A percentile compares a stretch with the other conserved stretches of the same genome.
These are phyloP conservation scores for Rhodosporidiobolus sp. DNA, from an alignment of 768 basidiomycete genomes.

Conservation along the genomic window DNA sequence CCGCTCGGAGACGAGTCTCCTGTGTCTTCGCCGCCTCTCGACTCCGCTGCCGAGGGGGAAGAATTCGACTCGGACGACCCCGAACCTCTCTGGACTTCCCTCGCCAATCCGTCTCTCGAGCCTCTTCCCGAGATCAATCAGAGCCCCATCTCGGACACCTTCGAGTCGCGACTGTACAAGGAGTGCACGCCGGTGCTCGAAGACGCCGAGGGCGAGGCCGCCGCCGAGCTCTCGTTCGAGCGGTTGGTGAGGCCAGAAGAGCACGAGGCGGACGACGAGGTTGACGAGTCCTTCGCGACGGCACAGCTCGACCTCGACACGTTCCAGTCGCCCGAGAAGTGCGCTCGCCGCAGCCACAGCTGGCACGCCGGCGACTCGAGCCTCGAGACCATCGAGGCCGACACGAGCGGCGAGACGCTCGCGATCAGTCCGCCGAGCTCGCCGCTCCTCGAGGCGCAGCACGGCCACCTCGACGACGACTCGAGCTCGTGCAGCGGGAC, in stretches of 20 bases:
- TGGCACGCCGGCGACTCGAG: slow-evolving; percentile 5
- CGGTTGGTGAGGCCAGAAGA: background rate
- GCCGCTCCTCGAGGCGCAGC: too few relatives aligned
- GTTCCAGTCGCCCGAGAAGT: background rate
- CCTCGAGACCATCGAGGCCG: too few relatives aligned
- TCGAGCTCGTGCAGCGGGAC: background rate
- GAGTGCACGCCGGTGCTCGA: slow-evolving; percentile 10
- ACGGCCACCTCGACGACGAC: background rate
- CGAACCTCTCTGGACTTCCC: background rate
- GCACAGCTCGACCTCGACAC: background rate
- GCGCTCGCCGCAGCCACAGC: background rate
- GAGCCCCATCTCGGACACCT: background rate
- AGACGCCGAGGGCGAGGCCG: background rate
- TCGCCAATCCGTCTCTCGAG: too few relatives aligned
- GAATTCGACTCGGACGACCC: background rate
- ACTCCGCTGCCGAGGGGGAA: background rate
- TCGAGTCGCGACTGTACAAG: slow-evolving; percentile 9
- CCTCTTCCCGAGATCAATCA: too few relatives aligned
- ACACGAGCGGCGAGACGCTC: too few relatives aligned
- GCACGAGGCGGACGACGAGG: background rate
- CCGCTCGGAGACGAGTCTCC: background rate
- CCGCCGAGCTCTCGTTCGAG: background rate
- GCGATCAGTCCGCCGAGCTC: too few relatives aligned
- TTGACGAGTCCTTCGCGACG: background rate
- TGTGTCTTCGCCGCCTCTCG: too few relatives aligned